phyloP scores from a whole-genome alignment of 2,329 filamentous ascomycete species.

The Ceratocystis alfenasii region DNA sequence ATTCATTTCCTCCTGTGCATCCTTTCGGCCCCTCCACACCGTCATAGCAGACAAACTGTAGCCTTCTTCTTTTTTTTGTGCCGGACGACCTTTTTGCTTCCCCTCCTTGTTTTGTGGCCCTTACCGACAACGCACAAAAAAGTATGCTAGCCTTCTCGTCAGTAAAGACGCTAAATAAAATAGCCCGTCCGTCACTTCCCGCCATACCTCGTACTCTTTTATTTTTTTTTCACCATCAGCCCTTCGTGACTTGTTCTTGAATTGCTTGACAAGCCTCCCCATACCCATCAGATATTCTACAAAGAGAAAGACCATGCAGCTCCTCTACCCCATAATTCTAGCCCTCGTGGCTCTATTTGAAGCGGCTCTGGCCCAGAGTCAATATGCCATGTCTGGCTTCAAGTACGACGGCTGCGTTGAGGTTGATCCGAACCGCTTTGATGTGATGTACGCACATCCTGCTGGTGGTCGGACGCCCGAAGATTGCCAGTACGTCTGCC shows the following conservation, averaged over 20 bases:
- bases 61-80: not conserved
- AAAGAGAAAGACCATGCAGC: constrained; percentile 13
- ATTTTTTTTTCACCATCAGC: not conserved
- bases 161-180: not conserved
- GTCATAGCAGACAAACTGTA: not conserved
- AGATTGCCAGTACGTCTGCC: constrained; percentile 22
- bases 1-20: not conserved
- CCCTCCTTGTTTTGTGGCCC: not conserved
- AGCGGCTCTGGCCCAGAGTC: constrained; percentile 18
- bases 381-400: constrained; percentile 19
- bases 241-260: no score
- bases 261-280: not conserved
- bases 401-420: constrained; percentile 22
- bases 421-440: constrained; percentile 9
- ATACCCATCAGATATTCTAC: not conserved
- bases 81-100: not conserved
- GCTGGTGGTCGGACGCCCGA: constrained; percentile 22
- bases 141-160: not conserved
- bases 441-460: constrained; percentile 14
- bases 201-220: not conserved
- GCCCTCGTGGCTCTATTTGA: constrained; percentile 6
- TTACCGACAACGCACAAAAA: not conserved
- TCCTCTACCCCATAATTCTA: not conserved
- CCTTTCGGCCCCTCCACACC: not conserved
- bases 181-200: not conserved